A percentile compares a stretch with the other conserved stretches of the same genome.
These are phyloP conservation scores for Penicillium aurantiogriseum DNA, from an alignment of 2,329 filamentous ascomycete species.

Conservation along the genomic window DNA sequence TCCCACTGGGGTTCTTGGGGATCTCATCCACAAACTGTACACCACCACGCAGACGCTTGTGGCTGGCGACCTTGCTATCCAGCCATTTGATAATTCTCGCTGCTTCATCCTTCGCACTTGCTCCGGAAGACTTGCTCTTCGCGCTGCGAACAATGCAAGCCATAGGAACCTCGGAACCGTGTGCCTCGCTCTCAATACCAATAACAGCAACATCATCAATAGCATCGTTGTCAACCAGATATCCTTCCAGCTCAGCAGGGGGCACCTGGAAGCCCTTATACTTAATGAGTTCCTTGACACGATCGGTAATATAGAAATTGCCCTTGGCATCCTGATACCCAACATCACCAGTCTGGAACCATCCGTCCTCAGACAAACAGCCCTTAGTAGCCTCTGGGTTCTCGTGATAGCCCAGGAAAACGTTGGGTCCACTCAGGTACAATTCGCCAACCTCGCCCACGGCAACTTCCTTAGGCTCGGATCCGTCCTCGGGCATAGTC, in stretches of 20 bases:
- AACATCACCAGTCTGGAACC: slow-evolving; percentile 88
- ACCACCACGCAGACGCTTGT: slow-evolving; percentile 49
- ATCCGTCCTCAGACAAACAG: slow-evolving; percentile 66
- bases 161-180: slow-evolving; percentile 67
- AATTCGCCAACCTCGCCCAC: slow-evolving; percentile 67
- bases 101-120: slow-evolving; percentile 49
- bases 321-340: slow-evolving; percentile 73
- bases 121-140: slow-evolving; percentile 45
- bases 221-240: slow-evolving; percentile 50
- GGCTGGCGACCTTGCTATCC: slow-evolving; percentile 42
- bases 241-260: slow-evolving; percentile 63
- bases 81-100: slow-evolving; percentile 48
- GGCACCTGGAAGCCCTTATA: slow-evolving; percentile 72
- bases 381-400: slow-evolving; percentile 58
- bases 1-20: slow-evolving; percentile 50
- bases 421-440: slow-evolving; percentile 62
- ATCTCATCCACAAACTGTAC: slow-evolving; percentile 48
- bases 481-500: slow-evolving; percentile 53
- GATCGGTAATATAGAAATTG: slow-evolving; percentile 88
- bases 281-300: slow-evolving; percentile 65
- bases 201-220: slow-evolving; percentile 63
- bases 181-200: slow-evolving; percentile 58
- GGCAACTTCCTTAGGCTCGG: slow-evolving; percentile 54
- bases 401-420: slow-evolving; percentile 62
- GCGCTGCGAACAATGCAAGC: slow-evolving; percentile 59